Percentiles rank a stretch among this genome's conserved stretches.
Evolutionary conservation across 2,329 filamentous ascomycete genomes (phyloP).

Genomic region (Fusarium camptoceras): DNA sequence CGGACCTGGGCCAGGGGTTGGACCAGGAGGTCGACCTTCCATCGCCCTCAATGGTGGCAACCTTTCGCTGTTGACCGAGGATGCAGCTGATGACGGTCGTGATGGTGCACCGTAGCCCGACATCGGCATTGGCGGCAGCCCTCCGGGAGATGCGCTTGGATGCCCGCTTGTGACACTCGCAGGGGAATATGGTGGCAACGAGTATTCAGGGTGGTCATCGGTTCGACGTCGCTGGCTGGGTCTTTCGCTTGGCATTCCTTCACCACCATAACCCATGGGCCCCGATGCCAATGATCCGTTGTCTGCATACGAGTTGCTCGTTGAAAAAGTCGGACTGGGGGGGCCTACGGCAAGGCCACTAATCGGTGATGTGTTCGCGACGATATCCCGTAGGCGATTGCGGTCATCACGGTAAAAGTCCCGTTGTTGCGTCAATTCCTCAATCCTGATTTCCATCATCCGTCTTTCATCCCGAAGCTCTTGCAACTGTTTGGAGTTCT

Average conservation of each 20-base stretch:
- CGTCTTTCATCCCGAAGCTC: slow-evolving; percentile 76
- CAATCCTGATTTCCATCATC: slow-evolving; percentile 68
- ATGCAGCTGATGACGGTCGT: slow-evolving; percentile 54
- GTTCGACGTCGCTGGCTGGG: slow-evolving; percentile 61
- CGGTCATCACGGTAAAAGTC: slow-evolving; percentile 81
- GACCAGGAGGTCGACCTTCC: slow-evolving; percentile 51
- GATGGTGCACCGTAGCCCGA: slow-evolving; percentile 53
- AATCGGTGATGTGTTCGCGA: slow-evolving; percentile 69
- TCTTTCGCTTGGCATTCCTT: slow-evolving; percentile 59
- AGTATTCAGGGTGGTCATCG: slow-evolving; percentile 60
- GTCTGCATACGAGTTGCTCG: slow-evolving; percentile 53
- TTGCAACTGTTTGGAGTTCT: slow-evolving; percentile 75
- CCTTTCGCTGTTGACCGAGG: slow-evolving; percentile 55
- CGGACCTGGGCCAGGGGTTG: slow-evolving; percentile 42
- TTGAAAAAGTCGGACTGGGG: slow-evolving; percentile 60
- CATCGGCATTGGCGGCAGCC: slow-evolving; percentile 57
- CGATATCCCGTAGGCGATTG: slow-evolving; percentile 76
- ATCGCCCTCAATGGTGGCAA: slow-evolving; percentile 62
- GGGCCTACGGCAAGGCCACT: slow-evolving; percentile 65
- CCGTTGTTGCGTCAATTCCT: slow-evolving; percentile 57
- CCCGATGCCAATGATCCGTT: slow-evolving; percentile 52
- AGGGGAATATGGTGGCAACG: slow-evolving; percentile 54
- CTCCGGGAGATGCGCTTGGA: slow-evolving; percentile 49
- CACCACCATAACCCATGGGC: slow-evolving; percentile 54
- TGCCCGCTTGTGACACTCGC: slow-evolving; percentile 41